Base-by-base conservation (phyloP, 306 rosid species). In the Fragaria iinumae region DNA sequence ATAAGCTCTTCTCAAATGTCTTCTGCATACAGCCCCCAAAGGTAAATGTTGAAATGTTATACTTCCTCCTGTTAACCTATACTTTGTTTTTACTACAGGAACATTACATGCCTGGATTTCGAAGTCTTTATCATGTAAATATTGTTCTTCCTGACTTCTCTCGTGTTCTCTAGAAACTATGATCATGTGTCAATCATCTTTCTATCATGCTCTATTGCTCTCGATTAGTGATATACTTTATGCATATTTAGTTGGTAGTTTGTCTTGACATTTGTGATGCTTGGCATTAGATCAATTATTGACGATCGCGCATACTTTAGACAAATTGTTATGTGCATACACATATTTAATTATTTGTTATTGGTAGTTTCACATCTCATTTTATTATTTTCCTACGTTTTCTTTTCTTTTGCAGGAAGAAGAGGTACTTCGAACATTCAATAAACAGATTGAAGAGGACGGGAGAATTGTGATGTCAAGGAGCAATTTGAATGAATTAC, bases 361-460 rank as follows among this genome's bases (percentile, higher is more conserved):
- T 52, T 52, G 29, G 1, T 52, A 63, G 49, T 52, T 72, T 25
- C 77, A 56, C 17, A 39, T 45, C 27, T 1, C 25, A 7, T 14
- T 29, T n/a, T 47, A 43, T 77, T 81, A 66, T 65, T 53, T 50
- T 56, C 67, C 38, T 36, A 62, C 21, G 21, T 67, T 57, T 85
- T 68, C 53, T 29, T 82, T 79, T 73, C 39, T 74, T 76, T 76
- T 84, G 25, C 82, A 95, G 99, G 99, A 95, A 72, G 97, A 95
- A 44, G 96, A 89, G 84, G 64, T 79, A 43, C 96, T 92, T 69
- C 77, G 44, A 82, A 87, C 90, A 67, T 95, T 95, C 83, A 86
- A 86, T 81, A 95, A 92, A 81, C 99, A 95, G 84, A 88, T 95
- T 21, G 99, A 95, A 73, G 97, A 95, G 76, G 99, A 95, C 80